These are phyloP conservation scores for Aspergillus sclerotiicarbonarius DNA, from an alignment of 495 filamentous ascomycete species.

Conservation along the genomic window DNA sequence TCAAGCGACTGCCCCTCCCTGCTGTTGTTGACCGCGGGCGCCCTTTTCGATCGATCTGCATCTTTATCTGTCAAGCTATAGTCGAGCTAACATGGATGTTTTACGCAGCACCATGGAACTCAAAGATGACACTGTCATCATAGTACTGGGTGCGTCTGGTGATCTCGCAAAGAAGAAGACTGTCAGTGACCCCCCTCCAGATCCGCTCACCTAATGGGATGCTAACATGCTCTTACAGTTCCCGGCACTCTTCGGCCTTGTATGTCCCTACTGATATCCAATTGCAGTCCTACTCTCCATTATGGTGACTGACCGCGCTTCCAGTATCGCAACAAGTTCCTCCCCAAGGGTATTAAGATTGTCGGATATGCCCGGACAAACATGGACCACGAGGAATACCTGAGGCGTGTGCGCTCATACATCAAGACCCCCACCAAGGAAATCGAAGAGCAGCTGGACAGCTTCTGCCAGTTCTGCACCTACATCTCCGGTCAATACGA, in stretches of 20 bases:
- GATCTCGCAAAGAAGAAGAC: conserved; percentile 99
- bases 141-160: conserved; percentile 95
- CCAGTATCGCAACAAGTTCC: conserved; percentile 96
- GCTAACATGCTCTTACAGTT: conserved; percentile 58
- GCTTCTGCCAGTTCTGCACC: conserved; percentile 83
- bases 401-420: conserved; percentile 90
- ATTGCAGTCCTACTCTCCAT: not conserved
- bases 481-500: conserved; percentile 98
- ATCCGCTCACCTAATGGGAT: not conserved
- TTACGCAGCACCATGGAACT: conserved; percentile 75
- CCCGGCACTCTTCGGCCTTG: conserved; percentile 96
- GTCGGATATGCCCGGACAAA: conserved; percentile 99
- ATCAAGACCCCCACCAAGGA: conserved; percentile 99
- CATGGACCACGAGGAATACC: conserved; percentile 96
- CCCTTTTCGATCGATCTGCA: conserved; percentile 7
- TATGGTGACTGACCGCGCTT: conserved; percentile 23
- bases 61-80: conserved; percentile 1
- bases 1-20: not conserved
- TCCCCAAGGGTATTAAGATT: conserved; percentile 95
- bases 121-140: conserved; percentile 96
- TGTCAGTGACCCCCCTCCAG: conserved; percentile 52
- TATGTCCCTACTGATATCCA: conserved; percentile 50
- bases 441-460: conserved; percentile 87
- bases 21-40: not conserved
- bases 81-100: conserved; percentile 29